Evolutionary conservation across 768 basidiomycete species (phyloP), one percentile per base, ranked within the genome.

Genomic region (Hygrophorus russula): DNA sequence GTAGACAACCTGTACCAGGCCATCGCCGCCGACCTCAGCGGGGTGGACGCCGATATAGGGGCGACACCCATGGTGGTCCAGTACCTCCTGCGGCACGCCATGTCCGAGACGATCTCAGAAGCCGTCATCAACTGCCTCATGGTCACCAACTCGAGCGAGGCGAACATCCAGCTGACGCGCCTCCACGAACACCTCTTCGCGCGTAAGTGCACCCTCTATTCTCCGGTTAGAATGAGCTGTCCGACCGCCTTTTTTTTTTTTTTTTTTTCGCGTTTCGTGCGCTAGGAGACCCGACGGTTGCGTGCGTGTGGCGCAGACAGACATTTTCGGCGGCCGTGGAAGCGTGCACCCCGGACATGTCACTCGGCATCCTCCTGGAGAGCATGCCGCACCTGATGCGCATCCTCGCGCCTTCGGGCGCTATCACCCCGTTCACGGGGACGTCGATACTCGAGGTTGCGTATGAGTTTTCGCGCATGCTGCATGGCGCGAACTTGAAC

Each of bases 151-250:
- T 87, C 84, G 6, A 71, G 69, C 36, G 89, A 92, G 42, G 81
- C 89, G 19, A 92, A 92, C 53, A 59, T 82, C 47, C 86, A 91
- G 57, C 67, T 92, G 38, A 82, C 87, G 17, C 73, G 85, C 4
- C 86, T 92, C 44, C 89, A 92, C 58, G 89, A 91, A 57, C 83
- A 90, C 51, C 74, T 92, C 41, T 91, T 92, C 52, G 70, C 80
- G 18, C 76, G 89, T 88, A 55, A 57, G 86, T 68, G n/a, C 13
- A 27, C 9, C 40, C 24, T 13, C n/a, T 47, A 29, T 31, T 27
- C 44, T 43, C 17, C 29, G 14, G 3, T 24, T 37, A n/a, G n/a
- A n/a, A n/a, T 19, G 45, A 46, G 17, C 39, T 36, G 18, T 33
- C 37, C 27, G 30, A 9, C 15, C 28, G 28, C 27, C 50, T 15